phyloP scores from a whole-genome alignment of 2,329 filamentous ascomycete genomes.

The Stagonosporopsis chrysanthemi region DNA sequence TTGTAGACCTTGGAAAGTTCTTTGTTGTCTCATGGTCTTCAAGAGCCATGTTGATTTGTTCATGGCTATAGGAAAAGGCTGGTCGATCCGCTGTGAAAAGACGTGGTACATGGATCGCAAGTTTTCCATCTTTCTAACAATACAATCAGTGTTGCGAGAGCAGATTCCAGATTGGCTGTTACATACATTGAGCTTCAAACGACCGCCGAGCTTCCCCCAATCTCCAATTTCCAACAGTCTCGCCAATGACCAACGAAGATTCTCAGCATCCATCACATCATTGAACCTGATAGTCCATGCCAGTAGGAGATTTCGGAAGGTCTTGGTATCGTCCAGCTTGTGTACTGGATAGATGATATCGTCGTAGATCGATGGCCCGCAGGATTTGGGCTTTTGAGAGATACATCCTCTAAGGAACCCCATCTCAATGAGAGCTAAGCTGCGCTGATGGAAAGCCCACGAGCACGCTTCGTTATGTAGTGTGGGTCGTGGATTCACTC shows the following conservation, averaged over 20 bases:
- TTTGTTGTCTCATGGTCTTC: neutral
- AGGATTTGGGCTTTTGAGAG: neutral
- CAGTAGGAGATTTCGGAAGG: conserved; percentile 22
- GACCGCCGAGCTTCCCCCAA: conserved; percentile 58
- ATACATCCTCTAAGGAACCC: neutral
- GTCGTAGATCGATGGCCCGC: neutral
- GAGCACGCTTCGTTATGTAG: neutral
- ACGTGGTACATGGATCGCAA: neutral
- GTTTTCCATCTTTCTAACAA: neutral
- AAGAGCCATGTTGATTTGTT: neutral
- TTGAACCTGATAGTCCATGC: conserved; percentile 54
- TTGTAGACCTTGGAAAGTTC: neutral
- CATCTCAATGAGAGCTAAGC: neutral
- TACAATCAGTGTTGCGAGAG: neutral
- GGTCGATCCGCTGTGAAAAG: neutral
- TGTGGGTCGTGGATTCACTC: neutral
- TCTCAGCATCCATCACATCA: conserved; percentile 55
- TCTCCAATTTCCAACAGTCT: conserved; percentile 52
- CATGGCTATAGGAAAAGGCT: neutral
- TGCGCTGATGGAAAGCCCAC: neutral
- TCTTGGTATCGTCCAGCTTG: conserved; percentile 29
- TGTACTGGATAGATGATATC: conserved; percentile 24
- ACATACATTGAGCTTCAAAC: conserved; percentile 54
- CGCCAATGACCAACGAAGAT: conserved; percentile 47
- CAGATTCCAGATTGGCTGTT: neutral